A percentile compares a stretch with the other conserved stretches of the same genome.
These are phyloP conservation scores for Trichoderma atrobrunneum DNA, from an alignment of 2,329 filamentous ascomycete genomes.

Conservation along the genomic window DNA sequence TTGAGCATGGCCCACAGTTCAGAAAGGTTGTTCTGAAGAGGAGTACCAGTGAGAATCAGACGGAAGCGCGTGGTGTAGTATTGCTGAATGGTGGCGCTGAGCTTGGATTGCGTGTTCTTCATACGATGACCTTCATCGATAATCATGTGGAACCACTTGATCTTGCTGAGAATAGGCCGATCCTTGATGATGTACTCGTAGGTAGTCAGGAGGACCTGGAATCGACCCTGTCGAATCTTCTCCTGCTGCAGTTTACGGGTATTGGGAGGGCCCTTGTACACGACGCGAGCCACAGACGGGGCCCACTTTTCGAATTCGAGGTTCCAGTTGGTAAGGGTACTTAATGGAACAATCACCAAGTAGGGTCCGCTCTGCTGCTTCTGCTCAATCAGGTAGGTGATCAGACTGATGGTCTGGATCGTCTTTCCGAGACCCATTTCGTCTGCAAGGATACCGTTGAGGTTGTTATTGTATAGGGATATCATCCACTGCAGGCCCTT, in stretches of 20 bases:
- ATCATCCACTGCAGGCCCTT: slow-evolving; percentile 99
- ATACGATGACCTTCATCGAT: slow-evolving; percentile 99
- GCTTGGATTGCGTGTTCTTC: slow-evolving; percentile 97
- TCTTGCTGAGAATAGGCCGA: slow-evolving; percentile 88
- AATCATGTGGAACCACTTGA: slow-evolving; percentile 99
- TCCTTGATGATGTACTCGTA: slow-evolving; percentile 99
- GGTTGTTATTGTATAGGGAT: slow-evolving; percentile 98
- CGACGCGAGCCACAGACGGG: slow-evolving; percentile 77
- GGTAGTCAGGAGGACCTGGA: slow-evolving; percentile 94
- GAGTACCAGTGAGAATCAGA: slow-evolving; percentile 94
- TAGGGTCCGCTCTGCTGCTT: slow-evolving; percentile 92
- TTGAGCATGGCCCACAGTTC: slow-evolving; percentile 98
- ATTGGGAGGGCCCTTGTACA: slow-evolving; percentile 94
- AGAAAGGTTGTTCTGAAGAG: slow-evolving; percentile 92
- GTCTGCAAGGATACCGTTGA: slow-evolving; percentile 97
- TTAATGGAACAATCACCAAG: slow-evolving; percentile 92
- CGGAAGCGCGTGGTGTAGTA: slow-evolving; percentile 96
- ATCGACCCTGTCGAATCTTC: slow-evolving; percentile 88
- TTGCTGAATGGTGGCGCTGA: slow-evolving; percentile 88
- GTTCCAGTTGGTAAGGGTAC: slow-evolving; percentile 98
- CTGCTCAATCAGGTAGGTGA: slow-evolving; percentile 94
- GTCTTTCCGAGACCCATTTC: slow-evolving; percentile 99
- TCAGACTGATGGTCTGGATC: slow-evolving; percentile 96
- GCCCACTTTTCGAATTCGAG: slow-evolving; percentile 99
- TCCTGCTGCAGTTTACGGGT: slow-evolving; percentile 87